These are phyloP conservation scores for Penicillium crustosum DNA, from an alignment of 2,329 filamentous ascomycete genomes.

Conservation along the genomic window DNA sequence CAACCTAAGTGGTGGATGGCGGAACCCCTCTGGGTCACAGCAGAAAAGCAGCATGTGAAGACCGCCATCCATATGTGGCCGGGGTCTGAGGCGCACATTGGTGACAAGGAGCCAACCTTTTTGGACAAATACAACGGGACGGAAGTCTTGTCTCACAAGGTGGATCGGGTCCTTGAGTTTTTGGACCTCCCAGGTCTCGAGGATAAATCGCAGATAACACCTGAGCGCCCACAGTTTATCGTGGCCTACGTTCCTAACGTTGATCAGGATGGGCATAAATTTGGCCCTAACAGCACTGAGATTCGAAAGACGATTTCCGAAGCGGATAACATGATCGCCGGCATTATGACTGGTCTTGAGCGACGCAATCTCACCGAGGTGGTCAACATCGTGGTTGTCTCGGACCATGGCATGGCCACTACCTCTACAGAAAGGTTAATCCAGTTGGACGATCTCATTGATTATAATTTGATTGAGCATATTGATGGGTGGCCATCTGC, in stretches of 20 bases:
- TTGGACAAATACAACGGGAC: conserved; percentile 81
- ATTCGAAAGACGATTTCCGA: conserved; percentile 72
- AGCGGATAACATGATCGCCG: conserved; percentile 81
- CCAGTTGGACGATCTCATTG: conserved; percentile 86
- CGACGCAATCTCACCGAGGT: conserved; percentile 81
- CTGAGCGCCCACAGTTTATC: conserved; percentile 81
- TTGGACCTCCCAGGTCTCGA: conserved; percentile 78
- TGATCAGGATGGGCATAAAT: conserved; percentile 80
- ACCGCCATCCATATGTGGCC: conserved; percentile 98
- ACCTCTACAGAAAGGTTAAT: conserved; percentile 77
- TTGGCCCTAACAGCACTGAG: conserved; percentile 92
- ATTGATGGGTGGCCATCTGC: conserved; percentile 93
- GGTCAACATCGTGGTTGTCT: conserved; percentile 94
- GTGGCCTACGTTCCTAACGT: conserved; percentile 94
- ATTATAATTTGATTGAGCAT: conserved; percentile 73
- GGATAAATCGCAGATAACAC: conserved; percentile 49
- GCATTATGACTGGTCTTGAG: conserved; percentile 73
- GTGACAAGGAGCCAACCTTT: conserved; percentile 71
- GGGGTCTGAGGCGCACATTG: conserved; percentile 84
- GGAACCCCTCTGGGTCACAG: conserved; percentile 91
- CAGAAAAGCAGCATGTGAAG: conserved; percentile 75
- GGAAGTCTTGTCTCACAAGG: conserved; percentile 73
- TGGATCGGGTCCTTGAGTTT: conserved; percentile 74
- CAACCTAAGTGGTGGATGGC: conserved; percentile 92
- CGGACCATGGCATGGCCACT: conserved; percentile 97